Conservation (phyloP, 352 stramenopile species). For the Globisporangium carolinianum region DNA sequence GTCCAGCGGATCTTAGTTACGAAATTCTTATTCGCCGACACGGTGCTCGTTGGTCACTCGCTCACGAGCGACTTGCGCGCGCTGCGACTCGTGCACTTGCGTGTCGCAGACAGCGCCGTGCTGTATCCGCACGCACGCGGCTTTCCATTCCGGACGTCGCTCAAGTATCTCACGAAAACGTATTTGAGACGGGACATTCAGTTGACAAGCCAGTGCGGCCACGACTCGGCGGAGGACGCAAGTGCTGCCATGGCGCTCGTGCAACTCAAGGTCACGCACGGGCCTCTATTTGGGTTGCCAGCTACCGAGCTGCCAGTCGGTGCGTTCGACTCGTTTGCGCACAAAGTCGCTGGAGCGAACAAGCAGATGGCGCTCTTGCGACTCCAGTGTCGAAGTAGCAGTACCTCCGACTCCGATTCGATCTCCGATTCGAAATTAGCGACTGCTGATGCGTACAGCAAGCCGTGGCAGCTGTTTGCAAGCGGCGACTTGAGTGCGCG, state of each 20-base stretch:
- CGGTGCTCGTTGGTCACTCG: constrained; percentile 81
- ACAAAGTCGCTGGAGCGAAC: constrained; percentile 37
- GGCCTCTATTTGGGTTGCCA: constrained; percentile 67
- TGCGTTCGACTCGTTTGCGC: constrained; percentile 61
- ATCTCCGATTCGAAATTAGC: no score
- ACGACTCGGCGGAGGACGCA: constrained; percentile 83
- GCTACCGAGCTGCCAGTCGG: constrained; percentile 24
- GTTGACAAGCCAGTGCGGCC: constrained; percentile 40
- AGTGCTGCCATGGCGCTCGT: constrained; percentile 73
- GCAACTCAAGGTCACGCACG: constrained; percentile 60
- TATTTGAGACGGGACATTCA: constrained; percentile 78
- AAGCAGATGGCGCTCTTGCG: constrained; percentile 52
- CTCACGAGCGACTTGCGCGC: constrained; percentile 82
- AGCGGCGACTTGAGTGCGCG: constrained; percentile 53
- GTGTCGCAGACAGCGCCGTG: constrained; percentile 71
- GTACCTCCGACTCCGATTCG: no score
- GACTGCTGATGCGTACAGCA: constrained; percentile 19
- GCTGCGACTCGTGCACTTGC: constrained; percentile 64
- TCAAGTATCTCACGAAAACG: constrained; percentile 84
- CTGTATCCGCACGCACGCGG: constrained; percentile 80
- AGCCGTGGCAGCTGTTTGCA: constrained; percentile 68
- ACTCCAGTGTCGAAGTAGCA: constrained; percentile 9
- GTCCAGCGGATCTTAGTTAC: constrained; percentile 56
- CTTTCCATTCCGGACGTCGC: constrained; percentile 74
- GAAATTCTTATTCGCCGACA: constrained; percentile 61